These are phyloP conservation scores for Macroventuria anomochaeta DNA, from an alignment of 2,329 filamentous ascomycete genomes.

Conservation along the genomic window DNA sequence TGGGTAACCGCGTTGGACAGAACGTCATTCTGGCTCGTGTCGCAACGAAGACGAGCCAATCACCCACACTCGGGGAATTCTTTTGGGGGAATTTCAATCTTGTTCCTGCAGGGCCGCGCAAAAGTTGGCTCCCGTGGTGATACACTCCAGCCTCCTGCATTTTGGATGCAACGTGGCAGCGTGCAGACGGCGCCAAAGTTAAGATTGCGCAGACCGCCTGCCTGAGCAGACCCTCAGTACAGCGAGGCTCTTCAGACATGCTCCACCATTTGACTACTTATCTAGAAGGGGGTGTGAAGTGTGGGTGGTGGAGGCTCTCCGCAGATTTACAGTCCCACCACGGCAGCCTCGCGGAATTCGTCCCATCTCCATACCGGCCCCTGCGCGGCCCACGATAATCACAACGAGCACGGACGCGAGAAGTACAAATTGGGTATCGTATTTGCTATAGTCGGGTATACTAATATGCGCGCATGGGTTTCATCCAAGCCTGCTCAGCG, in stretches of 20 bases:
- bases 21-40: conserved; percentile 31
- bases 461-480: conserved; percentile 19
- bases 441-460: conserved; percentile 7
- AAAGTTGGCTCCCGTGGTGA: conserved; percentile 18
- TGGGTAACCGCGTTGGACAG: conserved; percentile 24
- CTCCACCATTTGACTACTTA: background rate
- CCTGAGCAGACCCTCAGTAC: conserved; percentile 3
- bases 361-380: conserved; percentile 2
- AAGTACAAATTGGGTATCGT: conserved; percentile 9
- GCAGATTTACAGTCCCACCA: conserved; percentile 14
- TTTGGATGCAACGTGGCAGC: conserved; percentile 35
- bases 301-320: conserved; percentile 9
- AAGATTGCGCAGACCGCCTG: conserved; percentile 19
- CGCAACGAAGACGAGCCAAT: conserved; percentile 25
- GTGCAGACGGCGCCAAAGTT: conserved; percentile 19
- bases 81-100: conserved; percentile 10
- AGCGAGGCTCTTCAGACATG: background rate
- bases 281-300: background rate
- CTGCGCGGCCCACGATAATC: conserved; percentile 10
- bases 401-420: conserved; percentile 7
- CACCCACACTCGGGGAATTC: conserved; percentile 18
- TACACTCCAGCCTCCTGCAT: conserved; percentile 36
- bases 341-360: conserved; percentile 13
- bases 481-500: conserved; percentile 18
- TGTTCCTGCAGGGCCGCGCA: conserved; percentile 33